These are phyloP conservation scores for Cryphonectria carpinicola DNA, from an alignment of 2,329 filamentous ascomycete genomes.

Conservation along the genomic window DNA sequence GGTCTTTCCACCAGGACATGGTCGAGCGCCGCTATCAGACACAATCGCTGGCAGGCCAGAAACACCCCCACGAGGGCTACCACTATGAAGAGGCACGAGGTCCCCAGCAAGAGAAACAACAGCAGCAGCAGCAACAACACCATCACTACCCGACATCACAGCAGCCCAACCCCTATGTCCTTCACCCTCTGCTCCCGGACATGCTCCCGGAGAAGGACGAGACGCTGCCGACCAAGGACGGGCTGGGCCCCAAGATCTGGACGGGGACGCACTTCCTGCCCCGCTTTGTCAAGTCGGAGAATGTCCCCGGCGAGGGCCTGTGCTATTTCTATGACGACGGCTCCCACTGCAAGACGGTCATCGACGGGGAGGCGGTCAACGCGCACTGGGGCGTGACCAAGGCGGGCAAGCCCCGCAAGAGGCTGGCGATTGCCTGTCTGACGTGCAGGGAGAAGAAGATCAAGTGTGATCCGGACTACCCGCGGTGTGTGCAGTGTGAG, in stretches of 20 bases:
- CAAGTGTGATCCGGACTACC: slow-evolving; percentile 88
- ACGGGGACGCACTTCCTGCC: slow-evolving; percentile 69
- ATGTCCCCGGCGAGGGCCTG: slow-evolving; percentile 76
- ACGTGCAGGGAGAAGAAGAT: slow-evolving; percentile 97
- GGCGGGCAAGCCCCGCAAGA: slow-evolving; percentile 89
- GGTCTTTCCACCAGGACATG: slow-evolving; percentile 46
- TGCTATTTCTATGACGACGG: slow-evolving; percentile 90
- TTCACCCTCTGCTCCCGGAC: slow-evolving; percentile 33
- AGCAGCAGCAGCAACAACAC: slow-evolving; percentile 26
- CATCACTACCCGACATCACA: slow-evolving; percentile 30
- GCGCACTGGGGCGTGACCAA: slow-evolving; percentile 94
- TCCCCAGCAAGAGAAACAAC: slow-evolving; percentile 1
- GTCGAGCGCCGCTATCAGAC: slow-evolving; percentile 32
- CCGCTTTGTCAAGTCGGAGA: slow-evolving; percentile 65
- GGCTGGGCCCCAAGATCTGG: slow-evolving; percentile 70
- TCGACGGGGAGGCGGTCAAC: slow-evolving; percentile 86
- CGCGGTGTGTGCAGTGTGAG: slow-evolving; percentile 88
- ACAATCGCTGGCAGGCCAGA: slow-evolving; percentile 43
- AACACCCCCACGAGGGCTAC: slow-evolving; percentile 37
- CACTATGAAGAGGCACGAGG: neutral
- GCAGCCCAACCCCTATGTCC: slow-evolving; percentile 26
- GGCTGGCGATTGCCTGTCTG: slow-evolving; percentile 88
- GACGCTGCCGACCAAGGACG: slow-evolving; percentile 57
- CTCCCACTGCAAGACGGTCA: slow-evolving; percentile 78
- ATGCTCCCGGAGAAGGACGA: slow-evolving; percentile 43